Conservation (phyloP, 2,329 filamentous ascomycete genomes). For the Xylaria sp. region DNA sequence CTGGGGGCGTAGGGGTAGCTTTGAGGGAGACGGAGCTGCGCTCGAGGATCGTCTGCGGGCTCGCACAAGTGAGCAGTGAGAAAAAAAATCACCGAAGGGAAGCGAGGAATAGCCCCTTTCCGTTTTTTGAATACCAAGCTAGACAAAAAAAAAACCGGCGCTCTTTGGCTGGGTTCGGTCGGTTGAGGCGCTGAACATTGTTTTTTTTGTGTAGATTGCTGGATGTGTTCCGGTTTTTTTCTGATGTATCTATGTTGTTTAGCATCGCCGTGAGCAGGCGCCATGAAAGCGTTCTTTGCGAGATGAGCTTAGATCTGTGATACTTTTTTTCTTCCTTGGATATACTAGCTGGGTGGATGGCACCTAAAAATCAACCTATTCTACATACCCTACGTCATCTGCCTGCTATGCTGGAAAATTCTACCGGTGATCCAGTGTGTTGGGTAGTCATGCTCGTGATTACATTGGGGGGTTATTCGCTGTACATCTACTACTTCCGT, state of each 20-base stretch:
- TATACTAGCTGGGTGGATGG: too few species aligned
- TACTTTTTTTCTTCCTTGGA: background rate
- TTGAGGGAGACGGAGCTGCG: conserved; percentile 57
- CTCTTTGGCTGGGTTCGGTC: background rate
- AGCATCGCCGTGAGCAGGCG: conserved; percentile 2
- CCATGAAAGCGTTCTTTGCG: conserved; percentile 11
- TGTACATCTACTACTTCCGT: too few species aligned
- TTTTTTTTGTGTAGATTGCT: background rate
- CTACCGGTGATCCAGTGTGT: too few species aligned
- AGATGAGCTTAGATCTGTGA: background rate
- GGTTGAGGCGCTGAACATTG: background rate
- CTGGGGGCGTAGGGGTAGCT: conserved; percentile 84
- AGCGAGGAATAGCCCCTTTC: background rate
- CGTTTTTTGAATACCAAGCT: background rate
- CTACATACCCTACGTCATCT: too few species aligned
- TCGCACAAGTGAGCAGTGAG: background rate
- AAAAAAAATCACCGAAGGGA: background rate
- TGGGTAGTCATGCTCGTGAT: too few species aligned
- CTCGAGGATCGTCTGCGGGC: conserved; percentile 41
- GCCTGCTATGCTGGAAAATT: too few species aligned
- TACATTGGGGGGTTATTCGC: too few species aligned
- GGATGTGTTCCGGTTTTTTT: background rate
- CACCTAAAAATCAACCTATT: too few species aligned
- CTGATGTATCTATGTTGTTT: conserved; percentile 1
- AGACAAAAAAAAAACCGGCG: background rate